Evolutionary conservation across 108 stramenopile species (phyloP).

Genomic region (Hondaea fermentalgiana): DNA sequence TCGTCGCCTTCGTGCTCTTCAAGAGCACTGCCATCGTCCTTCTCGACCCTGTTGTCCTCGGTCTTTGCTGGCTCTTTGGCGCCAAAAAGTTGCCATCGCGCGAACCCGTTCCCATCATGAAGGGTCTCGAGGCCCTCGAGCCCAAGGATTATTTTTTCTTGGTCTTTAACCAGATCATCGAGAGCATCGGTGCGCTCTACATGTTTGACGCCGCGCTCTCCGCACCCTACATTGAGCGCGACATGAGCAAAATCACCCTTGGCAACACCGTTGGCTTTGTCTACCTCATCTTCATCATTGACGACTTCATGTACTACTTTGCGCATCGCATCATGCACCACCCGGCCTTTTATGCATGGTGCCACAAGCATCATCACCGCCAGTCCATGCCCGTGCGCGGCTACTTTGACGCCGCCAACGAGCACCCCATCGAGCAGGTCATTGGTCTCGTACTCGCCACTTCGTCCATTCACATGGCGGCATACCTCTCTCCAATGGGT

Average conservation of each 20-base stretch:
- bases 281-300: slow-evolving; percentile 64
- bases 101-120: background rate
- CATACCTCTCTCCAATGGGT: slow-evolving; percentile 24
- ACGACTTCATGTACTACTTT: slow-evolving; percentile 71
- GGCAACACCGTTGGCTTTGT: slow-evolving; percentile 62
- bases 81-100: background rate
- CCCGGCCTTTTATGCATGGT: slow-evolving; percentile 62
- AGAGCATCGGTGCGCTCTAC: slow-evolving; percentile 69
- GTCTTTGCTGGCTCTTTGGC: background rate
- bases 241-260: slow-evolving; percentile 41
- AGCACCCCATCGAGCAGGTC: slow-evolving; percentile 80
- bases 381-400: slow-evolving; percentile 77
- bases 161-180: slow-evolving; percentile 67
- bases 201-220: slow-evolving; percentile 56
- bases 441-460: slow-evolving; percentile 55
- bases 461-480: slow-evolving; percentile 47
- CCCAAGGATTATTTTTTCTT: slow-evolving; percentile 48
- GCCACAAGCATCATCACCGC: slow-evolving; percentile 90
- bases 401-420: slow-evolving; percentile 83
- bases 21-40: background rate
- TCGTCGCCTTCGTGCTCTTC: background rate
- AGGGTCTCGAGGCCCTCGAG: slow-evolving; percentile 41
- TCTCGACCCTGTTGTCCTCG: background rate
- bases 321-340: slow-evolving; percentile 71
- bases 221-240: slow-evolving; percentile 35